phyloP scores from a whole-genome alignment of 2,329 filamentous ascomycete genomes.

The Lachnellula cervina region DNA sequence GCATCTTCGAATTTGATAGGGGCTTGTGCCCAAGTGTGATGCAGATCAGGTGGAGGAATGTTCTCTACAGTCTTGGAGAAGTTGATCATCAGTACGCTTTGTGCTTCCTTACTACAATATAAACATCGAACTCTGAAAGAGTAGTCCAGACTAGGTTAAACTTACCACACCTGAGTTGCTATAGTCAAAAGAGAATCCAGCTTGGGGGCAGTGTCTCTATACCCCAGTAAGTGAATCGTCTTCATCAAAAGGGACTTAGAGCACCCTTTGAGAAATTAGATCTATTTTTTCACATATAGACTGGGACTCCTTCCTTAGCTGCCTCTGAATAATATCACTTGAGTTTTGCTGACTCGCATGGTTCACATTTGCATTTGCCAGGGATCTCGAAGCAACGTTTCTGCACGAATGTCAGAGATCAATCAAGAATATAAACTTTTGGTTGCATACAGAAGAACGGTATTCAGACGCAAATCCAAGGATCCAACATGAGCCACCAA shows the following conservation, averaged over 20 bases:
- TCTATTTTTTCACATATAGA: not conserved
- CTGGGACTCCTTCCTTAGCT: not conserved
- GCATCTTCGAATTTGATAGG: conserved; percentile 11
- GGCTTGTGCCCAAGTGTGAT: conserved; percentile 11
- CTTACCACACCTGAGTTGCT: not conserved
- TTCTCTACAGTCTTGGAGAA: not conserved
- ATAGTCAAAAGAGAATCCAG: not conserved
- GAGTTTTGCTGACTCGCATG: not conserved
- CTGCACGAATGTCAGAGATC: not conserved
- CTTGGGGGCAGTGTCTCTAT: not conserved
- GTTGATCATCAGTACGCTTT: not conserved
- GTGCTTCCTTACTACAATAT: not conserved
- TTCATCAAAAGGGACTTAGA: not conserved
- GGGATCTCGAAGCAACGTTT: not conserved
- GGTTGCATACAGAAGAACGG: conserved; percentile 3
- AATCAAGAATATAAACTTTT: not conserved
- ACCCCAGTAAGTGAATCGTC: not conserved
- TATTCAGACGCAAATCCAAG: conserved; percentile 19
- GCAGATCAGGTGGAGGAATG: not conserved
- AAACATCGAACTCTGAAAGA: not conserved
- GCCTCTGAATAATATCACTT: not conserved
- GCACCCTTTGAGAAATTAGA: not conserved
- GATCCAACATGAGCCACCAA: conserved; percentile 15
- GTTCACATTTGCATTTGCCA: not conserved
- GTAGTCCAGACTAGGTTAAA: not conserved